phyloP scores from a whole-genome alignment of 192 early-diverging fungal genomes.

The Ambispora gerdemannii region DNA sequence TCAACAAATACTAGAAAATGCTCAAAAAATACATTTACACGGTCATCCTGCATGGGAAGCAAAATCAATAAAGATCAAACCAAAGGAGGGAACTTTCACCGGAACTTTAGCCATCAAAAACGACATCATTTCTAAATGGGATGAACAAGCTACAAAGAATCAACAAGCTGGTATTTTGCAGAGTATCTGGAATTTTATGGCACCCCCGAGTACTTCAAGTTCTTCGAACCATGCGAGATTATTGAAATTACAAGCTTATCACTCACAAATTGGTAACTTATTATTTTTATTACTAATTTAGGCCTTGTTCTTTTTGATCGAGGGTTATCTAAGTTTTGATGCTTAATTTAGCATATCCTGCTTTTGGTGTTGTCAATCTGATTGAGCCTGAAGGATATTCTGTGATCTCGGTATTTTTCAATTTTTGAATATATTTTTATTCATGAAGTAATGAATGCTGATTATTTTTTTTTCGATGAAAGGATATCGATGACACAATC shows the following conservation, averaged over 20 bases:
- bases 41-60: not conserved
- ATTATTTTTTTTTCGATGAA: not conserved
- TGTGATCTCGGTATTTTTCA: conserved; percentile 59
- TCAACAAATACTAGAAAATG: not conserved
- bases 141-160: not conserved
- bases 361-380: conserved; percentile 53
- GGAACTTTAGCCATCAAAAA: not conserved
- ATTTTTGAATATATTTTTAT: not conserved
- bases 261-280: conserved; percentile 28
- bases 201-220: conserved; percentile 31
- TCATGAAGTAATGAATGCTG: not conserved
- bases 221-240: conserved; percentile 32
- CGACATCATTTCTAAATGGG: not conserved
- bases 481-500: conserved; percentile 93
- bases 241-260: conserved; percentile 32
- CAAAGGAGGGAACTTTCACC: not conserved
- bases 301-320: not conserved
- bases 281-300: not conserved
- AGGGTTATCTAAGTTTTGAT: not conserved
- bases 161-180: conserved; percentile 23
- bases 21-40: not conserved
- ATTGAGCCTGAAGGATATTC: conserved; percentile 73
- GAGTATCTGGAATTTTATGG: conserved; percentile 33
- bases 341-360: conserved; percentile 26
- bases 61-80: not conserved